Percentiles rank a stretch among this genome's conserved stretches.
Evolutionary conservation across 495 filamentous ascomycete genomes (phyloP).

Genomic region (Hypoxylon fuscum): DNA sequence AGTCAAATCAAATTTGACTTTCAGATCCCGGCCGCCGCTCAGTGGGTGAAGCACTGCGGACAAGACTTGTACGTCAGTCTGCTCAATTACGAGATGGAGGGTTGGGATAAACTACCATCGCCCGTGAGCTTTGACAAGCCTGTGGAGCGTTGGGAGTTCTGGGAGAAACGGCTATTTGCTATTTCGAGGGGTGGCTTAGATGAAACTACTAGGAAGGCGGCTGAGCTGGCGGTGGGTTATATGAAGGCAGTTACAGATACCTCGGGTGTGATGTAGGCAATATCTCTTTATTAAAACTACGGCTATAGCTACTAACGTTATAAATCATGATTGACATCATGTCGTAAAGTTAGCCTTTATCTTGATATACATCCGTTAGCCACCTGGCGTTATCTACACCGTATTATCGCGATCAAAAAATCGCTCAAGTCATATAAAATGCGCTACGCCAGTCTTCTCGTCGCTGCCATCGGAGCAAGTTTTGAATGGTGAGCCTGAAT

Average conservation of each 20-base stretch:
- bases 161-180: not conserved
- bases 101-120: not conserved
- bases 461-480: too few relatives aligned
- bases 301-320: too few relatives aligned
- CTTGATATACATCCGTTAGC: too few relatives aligned
- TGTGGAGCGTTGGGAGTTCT: not conserved
- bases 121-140: not conserved
- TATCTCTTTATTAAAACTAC: too few relatives aligned
- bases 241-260: not conserved
- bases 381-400: too few relatives aligned
- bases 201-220: not conserved
- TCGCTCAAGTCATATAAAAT: too few relatives aligned
- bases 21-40: conserved; percentile 1
- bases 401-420: too few relatives aligned
- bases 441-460: too few relatives aligned
- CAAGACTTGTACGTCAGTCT: not conserved
- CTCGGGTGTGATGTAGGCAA: too few relatives aligned
- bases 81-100: not conserved
- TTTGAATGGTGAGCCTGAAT: too few relatives aligned
- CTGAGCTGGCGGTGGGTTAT: not conserved
- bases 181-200: not conserved
- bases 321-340: too few relatives aligned
- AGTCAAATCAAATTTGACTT: not conserved
- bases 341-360: too few relatives aligned
- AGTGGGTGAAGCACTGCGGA: not conserved